Evolutionary conservation across 192 early-diverging fungal genomes (phyloP), one percentile per base, ranked within the genome.

Genomic region (Pilaira anomala): DNA sequence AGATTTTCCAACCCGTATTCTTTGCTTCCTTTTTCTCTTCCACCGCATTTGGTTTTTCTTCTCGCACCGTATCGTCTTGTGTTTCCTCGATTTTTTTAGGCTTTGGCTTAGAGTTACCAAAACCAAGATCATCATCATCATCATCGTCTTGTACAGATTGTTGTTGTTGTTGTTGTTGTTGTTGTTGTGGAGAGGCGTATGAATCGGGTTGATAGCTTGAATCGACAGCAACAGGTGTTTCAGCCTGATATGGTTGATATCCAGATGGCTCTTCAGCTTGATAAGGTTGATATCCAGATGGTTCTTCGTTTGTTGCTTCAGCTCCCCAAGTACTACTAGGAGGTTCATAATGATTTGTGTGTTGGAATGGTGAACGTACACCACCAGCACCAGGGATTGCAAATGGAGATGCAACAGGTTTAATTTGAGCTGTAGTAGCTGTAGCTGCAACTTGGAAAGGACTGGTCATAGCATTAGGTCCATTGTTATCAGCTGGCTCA

Each of bases 91-190:
- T 12, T 13, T 19, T 52, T 16, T 68, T 69, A 11, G 53, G 19
- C 24, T 66, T 81, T 26, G 67, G 53, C 13, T 74, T 59, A 46
- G 55, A 77, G 67, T 87, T 87, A 19, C 86, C 86, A 41, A 87
- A 67, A 33, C 86, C 86, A 25, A 87, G 70, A 53, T 85, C 89
- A 19, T 86, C 81, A 6, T 85, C 78, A 14, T 77, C 76, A 19
- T 68, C 30, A 60, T 58, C 4, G 9, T 18, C 24, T 14, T 9
- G 24, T 39, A 51, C 45, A 21, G 44, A n/a, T n/a, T n/a, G n/a
- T n/a, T n/a, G n/a, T n/a, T n/a, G n/a, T n/a, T n/a, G n/a, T n/a
- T n/a, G n/a, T 22, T 29, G 60, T 67, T 18, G 57, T 59, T 41
- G 60, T 62, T 33, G 51, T 48, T 6, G 1, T 26, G 24, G 73